Base-by-base conservation (phyloP, 768 basidiomycete genomes). In the Sporobolomyces phaffii region DNA sequence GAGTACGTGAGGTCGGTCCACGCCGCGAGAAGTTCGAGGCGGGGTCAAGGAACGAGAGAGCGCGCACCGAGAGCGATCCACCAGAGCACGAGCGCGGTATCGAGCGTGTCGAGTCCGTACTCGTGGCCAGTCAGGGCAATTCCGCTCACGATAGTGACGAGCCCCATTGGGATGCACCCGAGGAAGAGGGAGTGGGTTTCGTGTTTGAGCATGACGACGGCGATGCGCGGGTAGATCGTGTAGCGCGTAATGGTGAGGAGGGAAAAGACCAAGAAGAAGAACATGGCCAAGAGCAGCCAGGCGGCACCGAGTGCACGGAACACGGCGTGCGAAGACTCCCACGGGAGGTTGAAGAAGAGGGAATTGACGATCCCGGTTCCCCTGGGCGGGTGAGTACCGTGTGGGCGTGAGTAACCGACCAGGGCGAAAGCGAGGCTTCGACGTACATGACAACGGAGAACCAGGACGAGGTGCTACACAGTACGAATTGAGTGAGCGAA, bases 351-450 rank as follows among this genome's bases (percentile, higher is more conserved):
- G 41, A 69, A 73, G 15, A 75, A 67, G 34, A 75, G 69, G 8
- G 56, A 61, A 60, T 67, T 68, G 64, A 67, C 64, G 41, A 75
- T 75, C n/a, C 74, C 74, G 5, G 70, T 72, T 26, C 56, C 74
- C 74, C 74, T 70, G 60, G 15, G 31, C 49, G n/a, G 57, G 17
- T 57, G 3, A 6, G n/a, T n/a, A n/a, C n/a, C n/a, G n/a, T n/a
- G n/a, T n/a, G n/a, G n/a, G n/a, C n/a, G n/a, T n/a, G n/a, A n/a
- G n/a, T n/a, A n/a, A n/a, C n/a, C n/a, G n/a, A n/a, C n/a, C n/a
- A n/a, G n/a, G n/a, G n/a, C n/a, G n/a, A n/a, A n/a, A n/a, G n/a
- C n/a, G n/a, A n/a, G n/a, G n/a, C n/a, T n/a, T 3, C 22, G 17
- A 22, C 63, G 40, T 28, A 69, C 60, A 61, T 65, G 41, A 60